phyloP scores from a whole-genome alignment of 768 basidiomycete species.

The Psilocybe subaeruginosa region DNA sequence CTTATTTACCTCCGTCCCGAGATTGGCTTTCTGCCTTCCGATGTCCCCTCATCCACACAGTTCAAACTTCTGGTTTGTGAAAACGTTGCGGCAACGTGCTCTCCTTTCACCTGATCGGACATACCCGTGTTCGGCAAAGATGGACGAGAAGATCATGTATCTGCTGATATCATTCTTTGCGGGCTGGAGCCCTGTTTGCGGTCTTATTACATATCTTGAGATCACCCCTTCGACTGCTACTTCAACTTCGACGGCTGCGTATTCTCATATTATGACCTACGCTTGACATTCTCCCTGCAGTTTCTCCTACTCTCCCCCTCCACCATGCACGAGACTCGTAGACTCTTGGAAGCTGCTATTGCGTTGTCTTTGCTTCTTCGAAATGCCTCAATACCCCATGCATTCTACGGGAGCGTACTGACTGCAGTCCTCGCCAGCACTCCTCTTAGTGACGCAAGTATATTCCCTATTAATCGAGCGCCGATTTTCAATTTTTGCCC shows the following conservation, averaged over 20 bases:
- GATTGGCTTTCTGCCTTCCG: conserved; percentile 34
- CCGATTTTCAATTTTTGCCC: conserved; percentile 2
- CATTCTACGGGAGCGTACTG: conserved; percentile 78
- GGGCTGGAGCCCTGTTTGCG: conserved; percentile 46
- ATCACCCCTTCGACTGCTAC: conserved; percentile 41
- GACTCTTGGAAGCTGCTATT: conserved; percentile 77
- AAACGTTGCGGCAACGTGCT: conserved; percentile 48
- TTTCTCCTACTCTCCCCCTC: conserved; percentile 27
- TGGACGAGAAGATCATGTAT: conserved; percentile 44
- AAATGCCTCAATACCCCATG: conserved; percentile 67
- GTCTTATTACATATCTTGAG: conserved; percentile 55
- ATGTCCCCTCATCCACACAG: conserved; percentile 24
- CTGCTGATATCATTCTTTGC: conserved; percentile 50
- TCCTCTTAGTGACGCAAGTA: conserved; percentile 66
- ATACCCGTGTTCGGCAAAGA: conserved; percentile 44
- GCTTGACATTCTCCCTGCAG: conserved; percentile 37
- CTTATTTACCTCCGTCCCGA: conserved; percentile 14
- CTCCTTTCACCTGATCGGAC: conserved; percentile 46
- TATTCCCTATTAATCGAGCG: conserved; percentile 3
- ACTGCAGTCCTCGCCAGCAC: conserved; percentile 70
- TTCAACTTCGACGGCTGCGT: conserved; percentile 40
- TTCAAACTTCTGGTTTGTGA: conserved; percentile 34
- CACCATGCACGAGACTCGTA: conserved; percentile 68
- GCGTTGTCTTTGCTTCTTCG: conserved; percentile 71
- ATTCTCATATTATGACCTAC: conserved; percentile 58